phyloP scores from a whole-genome alignment of 768 basidiomycete species.

The Lactifluus hygrophoroides region DNA sequence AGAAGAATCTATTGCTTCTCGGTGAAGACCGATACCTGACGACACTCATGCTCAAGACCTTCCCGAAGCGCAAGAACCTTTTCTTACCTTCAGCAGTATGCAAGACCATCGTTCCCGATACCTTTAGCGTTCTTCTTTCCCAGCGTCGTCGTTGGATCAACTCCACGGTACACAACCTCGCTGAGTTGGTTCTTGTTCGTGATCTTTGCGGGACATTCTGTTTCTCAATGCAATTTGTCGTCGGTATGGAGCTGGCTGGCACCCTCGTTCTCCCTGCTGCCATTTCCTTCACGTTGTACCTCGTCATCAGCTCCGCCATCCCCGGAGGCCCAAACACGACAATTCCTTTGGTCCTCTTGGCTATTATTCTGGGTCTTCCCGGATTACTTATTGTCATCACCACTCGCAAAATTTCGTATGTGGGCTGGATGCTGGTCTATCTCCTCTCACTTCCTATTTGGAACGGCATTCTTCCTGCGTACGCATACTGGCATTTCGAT shows the following conservation, averaged over 20 bases:
- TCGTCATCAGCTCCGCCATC: conserved; percentile 82
- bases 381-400: conserved; percentile 95
- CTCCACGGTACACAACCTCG: conserved; percentile 95
- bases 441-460: conserved; percentile 89
- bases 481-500: conserved; percentile 99
- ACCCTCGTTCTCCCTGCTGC: conserved; percentile 96
- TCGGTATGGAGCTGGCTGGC: conserved; percentile 95
- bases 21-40: conserved; percentile 99
- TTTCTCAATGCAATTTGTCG: conserved; percentile 99
- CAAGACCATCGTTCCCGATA: conserved; percentile 97
- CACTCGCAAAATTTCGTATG: conserved; percentile 84
- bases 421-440: conserved; percentile 97
- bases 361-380: conserved; percentile 91
- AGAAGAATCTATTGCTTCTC: conserved; percentile 94
- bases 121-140: conserved; percentile 85
- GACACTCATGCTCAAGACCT: conserved; percentile 95
- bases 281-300: conserved; percentile 93
- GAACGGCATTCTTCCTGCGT: conserved; percentile 93
- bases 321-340: conserved; percentile 70
- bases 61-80: conserved; percentile 98
- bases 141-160: conserved; percentile 99
- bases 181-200: conserved; percentile 88
- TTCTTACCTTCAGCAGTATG: conserved; percentile 99
- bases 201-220: conserved; percentile 99
- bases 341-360: conserved; percentile 87